Conservation (phyloP, 257 asterid species). For the Petrea volubilis region DNA sequence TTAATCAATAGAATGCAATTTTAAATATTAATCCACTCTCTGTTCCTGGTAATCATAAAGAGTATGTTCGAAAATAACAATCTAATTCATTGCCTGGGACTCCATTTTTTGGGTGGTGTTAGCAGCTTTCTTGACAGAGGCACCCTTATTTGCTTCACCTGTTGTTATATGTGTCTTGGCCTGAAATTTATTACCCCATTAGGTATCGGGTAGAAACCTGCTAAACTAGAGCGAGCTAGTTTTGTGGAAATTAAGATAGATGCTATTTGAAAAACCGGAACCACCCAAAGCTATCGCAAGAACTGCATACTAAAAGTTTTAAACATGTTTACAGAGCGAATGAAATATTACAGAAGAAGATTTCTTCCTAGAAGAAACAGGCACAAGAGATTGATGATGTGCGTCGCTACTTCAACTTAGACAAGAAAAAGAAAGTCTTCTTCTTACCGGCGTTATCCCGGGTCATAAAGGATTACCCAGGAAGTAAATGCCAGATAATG, state of each 20-base stretch:
- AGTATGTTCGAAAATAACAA: neutral
- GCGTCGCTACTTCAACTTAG: no score
- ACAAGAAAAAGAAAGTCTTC: no score
- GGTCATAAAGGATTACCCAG: neutral
- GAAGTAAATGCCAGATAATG: neutral
- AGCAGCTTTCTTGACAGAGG: conserved; percentile 35
- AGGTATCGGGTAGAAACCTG: conserved; percentile 14
- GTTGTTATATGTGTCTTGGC: conserved; percentile 44
- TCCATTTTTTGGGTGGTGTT: conserved; percentile 34
- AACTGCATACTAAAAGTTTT: neutral
- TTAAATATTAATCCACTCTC: neutral
- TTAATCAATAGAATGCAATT: neutral
- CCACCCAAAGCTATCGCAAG: neutral
- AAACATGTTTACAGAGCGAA: neutral
- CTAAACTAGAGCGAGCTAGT: neutral
- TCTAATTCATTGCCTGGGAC: conserved; percentile 30
- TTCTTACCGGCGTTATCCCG: no score
- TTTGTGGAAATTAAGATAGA: neutral
- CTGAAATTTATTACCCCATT: conserved; percentile 31
- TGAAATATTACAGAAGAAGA: neutral
- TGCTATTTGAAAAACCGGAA: neutral
- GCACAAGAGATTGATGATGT: no score
- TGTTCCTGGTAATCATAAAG: conserved; percentile 9
- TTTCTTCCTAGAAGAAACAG: no score
- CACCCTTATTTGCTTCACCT: conserved; percentile 34